Evolutionary conservation across 192 early-diverging fungal genomes (phyloP), one percentile per base, ranked within the genome.

Genomic region (Linnemannia exigua): DNA sequence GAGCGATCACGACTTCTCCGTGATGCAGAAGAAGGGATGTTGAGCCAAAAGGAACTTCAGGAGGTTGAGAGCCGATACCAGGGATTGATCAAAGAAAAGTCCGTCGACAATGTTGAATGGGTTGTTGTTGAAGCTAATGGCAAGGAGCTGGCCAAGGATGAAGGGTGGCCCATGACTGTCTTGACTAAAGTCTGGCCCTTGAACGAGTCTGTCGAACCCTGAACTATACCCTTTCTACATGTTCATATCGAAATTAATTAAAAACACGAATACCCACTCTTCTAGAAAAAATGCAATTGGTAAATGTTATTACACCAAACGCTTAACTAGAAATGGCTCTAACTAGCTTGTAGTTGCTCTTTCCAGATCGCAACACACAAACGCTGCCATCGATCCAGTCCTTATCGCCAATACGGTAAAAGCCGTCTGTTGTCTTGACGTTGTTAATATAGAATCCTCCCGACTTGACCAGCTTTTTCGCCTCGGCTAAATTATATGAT

Each of bases 401-500:
- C 36, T 72, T 79, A 6, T 89, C 85, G 5, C 38, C 20, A 9
- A 95, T 71, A 38, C 75, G 79, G 41, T 87, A 78, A 15, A 84
- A 37, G 28, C 89, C 76, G 69, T 92, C 89, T 1, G 75, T 86
- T 2, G 94, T 84, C 52, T 93, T 88, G 36, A 75, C 50, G 73
- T 95, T 93, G 90, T 94, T 94, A 28, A 96, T 75, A 77, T 99
- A 99, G 36, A 99, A 82, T 0, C 98, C 98, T 25, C 97, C 96
- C 5, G 92, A 82, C 38, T 92, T 91, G 70, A 94, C 90, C 38
- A 96, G 87, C 63, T 97, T 96, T 48, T 93, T 88, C 0, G 96
- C 95, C 48, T 95, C 96, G 19, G 94, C 94, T 95, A 81, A 44
- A 31, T 58, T 51, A 5, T 17, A 54, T n/a, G 0, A n/a, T 54